These are phyloP conservation scores for Murraya paniculata DNA, from an alignment of 345 rosid genomes.

Conservation along the genomic window DNA sequence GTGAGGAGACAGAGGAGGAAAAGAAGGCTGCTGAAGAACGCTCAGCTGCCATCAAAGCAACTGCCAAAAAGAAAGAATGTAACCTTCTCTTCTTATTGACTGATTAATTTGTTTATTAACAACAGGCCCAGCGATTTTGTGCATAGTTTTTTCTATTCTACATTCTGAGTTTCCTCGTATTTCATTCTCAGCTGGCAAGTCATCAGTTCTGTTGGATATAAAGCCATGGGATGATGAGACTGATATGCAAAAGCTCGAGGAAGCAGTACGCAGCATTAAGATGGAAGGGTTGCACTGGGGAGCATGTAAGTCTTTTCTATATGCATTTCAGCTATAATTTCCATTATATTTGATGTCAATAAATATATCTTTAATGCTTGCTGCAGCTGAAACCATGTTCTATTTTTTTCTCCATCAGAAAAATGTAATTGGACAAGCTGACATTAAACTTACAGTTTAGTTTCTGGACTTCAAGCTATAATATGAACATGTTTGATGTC, in stretches of 20 bases:
- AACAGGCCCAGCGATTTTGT: neutral
- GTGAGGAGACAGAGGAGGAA: conserved; percentile 87
- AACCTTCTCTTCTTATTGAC: conserved; percentile 5
- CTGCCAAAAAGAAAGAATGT: conserved; percentile 63
- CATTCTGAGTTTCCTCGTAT: neutral
- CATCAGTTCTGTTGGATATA: conserved; percentile 66
- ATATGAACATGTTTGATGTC: neutral
- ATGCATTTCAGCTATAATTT: neutral
- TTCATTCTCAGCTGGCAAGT: conserved; percentile 58
- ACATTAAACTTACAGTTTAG: too few relatives aligned
- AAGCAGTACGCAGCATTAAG: conserved; percentile 58
- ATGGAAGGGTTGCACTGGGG: conserved; percentile 81
- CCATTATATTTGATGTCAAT: neutral
- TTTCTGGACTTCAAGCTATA: neutral
- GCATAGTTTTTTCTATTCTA: neutral
- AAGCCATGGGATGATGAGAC: conserved; percentile 96
- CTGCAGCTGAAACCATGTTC: neutral
- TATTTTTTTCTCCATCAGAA: neutral
- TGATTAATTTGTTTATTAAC: neutral
- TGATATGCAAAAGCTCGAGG: conserved; percentile 85
- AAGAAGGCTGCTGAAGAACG: conserved; percentile 85
- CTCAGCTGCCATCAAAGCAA: conserved; percentile 56
- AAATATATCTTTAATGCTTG: neutral
- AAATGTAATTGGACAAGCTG: too few relatives aligned
- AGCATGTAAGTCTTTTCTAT: conserved; percentile 47